Evolutionary conservation across 179 eudicot species (phyloP), one percentile per base, ranked within the genome.

Genomic region (Dionaea muscipula): DNA sequence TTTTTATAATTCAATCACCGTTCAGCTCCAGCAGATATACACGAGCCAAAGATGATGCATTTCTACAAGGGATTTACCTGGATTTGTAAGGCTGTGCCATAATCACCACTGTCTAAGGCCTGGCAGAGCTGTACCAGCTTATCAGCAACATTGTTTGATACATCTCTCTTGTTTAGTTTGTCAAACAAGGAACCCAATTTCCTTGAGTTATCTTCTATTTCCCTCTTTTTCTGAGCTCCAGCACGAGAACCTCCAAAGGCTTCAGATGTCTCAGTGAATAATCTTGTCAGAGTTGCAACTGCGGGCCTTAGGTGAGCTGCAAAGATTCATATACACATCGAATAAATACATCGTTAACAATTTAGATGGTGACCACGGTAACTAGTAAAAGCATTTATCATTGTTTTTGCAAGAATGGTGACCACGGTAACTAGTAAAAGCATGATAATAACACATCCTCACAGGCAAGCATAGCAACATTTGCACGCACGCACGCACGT

Each of bases 101-200:
- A 91, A 68, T 91, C 98, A 45, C 88, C 86, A 31, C 28, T 71
- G 53, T 91, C 98, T 69, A 91, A 60, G 27, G 84, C 87, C 53
- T 84, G 94, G 69, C 94, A 87, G 26, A 91, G 78, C 58, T 77
- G 88, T 38, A 87, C 79, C 68, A 91, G 98, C 81, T 84, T 91
- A 61, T 84, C 94, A 55, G 78, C 77, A 47, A 94, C 98, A 33
- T 84, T 91, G 69, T 74, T 82, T 0, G 98, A 91, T 47, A 91
- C 82, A 66, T 87, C 91, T 41, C 90, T 85, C 62, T 76, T 82
- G 79, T 91, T 91, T 16, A 91, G 84, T 56, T 84, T 91, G 47
- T 77, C 78, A 47, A 82, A 91, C 74, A 91, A 66, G 56, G 88
- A 73, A 28, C 98, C 98, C 52, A 91, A 40, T 72, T 82, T 91